A percentile compares a stretch with the other conserved stretches of the same genome.
Evolutionary conservation across 768 basidiomycete genomes (phyloP).

Genomic region (Hericium coralloides): DNA sequence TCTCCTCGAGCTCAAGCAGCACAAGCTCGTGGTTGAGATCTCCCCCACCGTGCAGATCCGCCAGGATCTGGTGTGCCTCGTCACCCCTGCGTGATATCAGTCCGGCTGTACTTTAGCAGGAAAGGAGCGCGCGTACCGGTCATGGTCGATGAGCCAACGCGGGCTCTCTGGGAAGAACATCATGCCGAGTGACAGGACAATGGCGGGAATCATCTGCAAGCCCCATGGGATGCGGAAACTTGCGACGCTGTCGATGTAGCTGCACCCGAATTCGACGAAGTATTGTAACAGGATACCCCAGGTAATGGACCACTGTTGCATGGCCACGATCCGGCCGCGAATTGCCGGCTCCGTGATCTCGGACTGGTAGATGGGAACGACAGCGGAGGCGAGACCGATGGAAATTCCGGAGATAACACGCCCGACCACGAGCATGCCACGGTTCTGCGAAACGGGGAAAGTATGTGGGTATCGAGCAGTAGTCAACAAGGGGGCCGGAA

Average conservation of each 20-base stretch:
- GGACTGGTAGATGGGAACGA: slow-evolving; percentile 24
- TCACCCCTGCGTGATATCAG: slow-evolving; percentile 10
- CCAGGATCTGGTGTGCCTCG: slow-evolving; percentile 63
- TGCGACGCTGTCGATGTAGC: slow-evolving; percentile 43
- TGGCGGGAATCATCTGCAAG: slow-evolving; percentile 76
- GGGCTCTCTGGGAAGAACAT: slow-evolving; percentile 69
- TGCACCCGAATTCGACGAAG: neutral
- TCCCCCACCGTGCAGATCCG: slow-evolving; percentile 65
- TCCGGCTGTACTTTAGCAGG: too few relatives aligned
- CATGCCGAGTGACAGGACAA: slow-evolving; percentile 64
- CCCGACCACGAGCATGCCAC: slow-evolving; percentile 57
- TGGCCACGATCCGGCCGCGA: slow-evolving; percentile 61
- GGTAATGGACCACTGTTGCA: slow-evolving; percentile 68
- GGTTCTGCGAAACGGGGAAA: slow-evolving; percentile 32
- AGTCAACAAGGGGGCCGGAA: neutral
- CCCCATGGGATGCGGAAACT: slow-evolving; percentile 69
- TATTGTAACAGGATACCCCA: slow-evolving; percentile 46
- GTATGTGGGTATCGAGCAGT: neutral
- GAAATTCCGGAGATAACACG: slow-evolving; percentile 75
- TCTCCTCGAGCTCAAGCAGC: slow-evolving; percentile 61
- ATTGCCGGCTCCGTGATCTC: slow-evolving; percentile 21
- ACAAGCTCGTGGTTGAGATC: slow-evolving; percentile 53
- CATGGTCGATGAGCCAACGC: slow-evolving; percentile 69
- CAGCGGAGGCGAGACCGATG: slow-evolving; percentile 64
- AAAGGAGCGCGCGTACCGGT: slow-evolving; percentile 17